These are phyloP conservation scores for Naumovozyma castellii DNA, from an alignment of 805 yeast genomes.

Conservation along the genomic window DNA sequence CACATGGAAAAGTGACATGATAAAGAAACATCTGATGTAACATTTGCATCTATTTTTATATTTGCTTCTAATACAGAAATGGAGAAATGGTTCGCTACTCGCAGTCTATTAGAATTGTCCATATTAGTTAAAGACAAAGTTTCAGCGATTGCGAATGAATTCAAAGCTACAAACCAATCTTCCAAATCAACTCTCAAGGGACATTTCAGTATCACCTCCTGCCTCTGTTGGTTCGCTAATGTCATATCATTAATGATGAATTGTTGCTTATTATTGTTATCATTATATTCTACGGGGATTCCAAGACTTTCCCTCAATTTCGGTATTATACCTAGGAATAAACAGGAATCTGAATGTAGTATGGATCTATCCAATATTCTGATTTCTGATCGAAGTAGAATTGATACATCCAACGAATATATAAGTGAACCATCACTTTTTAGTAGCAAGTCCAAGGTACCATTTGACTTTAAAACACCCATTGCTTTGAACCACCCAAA, in stretches of 20 bases:
- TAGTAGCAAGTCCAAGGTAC: constrained; percentile 47
- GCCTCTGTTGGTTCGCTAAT: neutral
- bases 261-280: neutral
- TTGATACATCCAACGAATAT: constrained; percentile 47
- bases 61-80: constrained; percentile 57
- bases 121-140: constrained; percentile 18
- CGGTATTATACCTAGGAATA: constrained; percentile 49
- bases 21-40: constrained; percentile 13
- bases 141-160: constrained; percentile 53
- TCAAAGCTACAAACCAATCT: constrained; percentile 66
- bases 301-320: constrained; percentile 38
- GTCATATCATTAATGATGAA: neutral
- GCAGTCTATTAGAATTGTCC: constrained; percentile 32
- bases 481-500: constrained; percentile 68
- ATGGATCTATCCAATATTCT: constrained; percentile 55
- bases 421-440: constrained; percentile 57
- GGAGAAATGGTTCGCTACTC: constrained; percentile 44
- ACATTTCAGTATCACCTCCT: constrained; percentile 40
- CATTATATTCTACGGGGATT: neutral
- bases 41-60: constrained; percentile 2
- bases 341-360: constrained; percentile 46
- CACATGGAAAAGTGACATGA: constrained; percentile 69
- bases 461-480: constrained; percentile 60
- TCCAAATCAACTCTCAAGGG: constrained; percentile 62
- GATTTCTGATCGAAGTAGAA: constrained; percentile 50